Evolutionary conservation across 768 basidiomycete genomes (phyloP).

Genomic region (Kwoniella botswanensis): DNA sequence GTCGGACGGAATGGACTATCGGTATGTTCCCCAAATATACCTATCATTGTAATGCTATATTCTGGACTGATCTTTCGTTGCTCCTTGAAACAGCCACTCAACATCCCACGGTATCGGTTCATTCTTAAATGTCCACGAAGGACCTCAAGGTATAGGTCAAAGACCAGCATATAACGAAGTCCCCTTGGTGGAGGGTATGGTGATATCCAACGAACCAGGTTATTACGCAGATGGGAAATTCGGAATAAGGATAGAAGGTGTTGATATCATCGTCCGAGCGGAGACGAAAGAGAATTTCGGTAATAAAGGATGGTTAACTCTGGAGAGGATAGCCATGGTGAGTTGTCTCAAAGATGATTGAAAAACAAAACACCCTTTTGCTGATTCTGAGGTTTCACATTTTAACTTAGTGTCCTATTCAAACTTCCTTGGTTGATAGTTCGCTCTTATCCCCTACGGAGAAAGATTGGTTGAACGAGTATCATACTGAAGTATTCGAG

Average conservation of each 20-base stretch:
- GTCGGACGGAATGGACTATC: slow-evolving; percentile 57
- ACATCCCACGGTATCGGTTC: slow-evolving; percentile 95
- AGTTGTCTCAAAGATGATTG: slow-evolving; percentile 37
- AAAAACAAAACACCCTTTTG: slow-evolving; percentile 11
- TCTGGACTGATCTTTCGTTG: no score
- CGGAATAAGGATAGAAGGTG: slow-evolving; percentile 91
- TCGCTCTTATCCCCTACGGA: slow-evolving; percentile 71
- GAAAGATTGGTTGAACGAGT: slow-evolving; percentile 78
- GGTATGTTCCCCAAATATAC: slow-evolving; percentile 39
- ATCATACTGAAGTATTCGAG: slow-evolving; percentile 75
- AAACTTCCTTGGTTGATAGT: slow-evolving; percentile 76
- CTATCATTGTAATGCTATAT: neutral
- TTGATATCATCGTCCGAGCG: slow-evolving; percentile 75
- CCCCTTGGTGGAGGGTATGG: slow-evolving; percentile 81
- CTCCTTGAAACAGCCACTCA: slow-evolving; percentile 67
- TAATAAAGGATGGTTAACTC: slow-evolving; percentile 77
- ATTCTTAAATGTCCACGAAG: slow-evolving; percentile 94
- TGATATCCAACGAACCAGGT: slow-evolving; percentile 90
- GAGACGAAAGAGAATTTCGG: slow-evolving; percentile 80
- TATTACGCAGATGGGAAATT: slow-evolving; percentile 89
- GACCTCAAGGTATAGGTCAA: slow-evolving; percentile 66
- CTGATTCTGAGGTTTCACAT: neutral
- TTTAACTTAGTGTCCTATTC: slow-evolving; percentile 72
- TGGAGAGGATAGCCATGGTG: slow-evolving; percentile 88
- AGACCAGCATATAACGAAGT: slow-evolving; percentile 69